Conservation (phyloP, 192 early-diverging fungal species). For the Spinellus fusiger region DNA sequence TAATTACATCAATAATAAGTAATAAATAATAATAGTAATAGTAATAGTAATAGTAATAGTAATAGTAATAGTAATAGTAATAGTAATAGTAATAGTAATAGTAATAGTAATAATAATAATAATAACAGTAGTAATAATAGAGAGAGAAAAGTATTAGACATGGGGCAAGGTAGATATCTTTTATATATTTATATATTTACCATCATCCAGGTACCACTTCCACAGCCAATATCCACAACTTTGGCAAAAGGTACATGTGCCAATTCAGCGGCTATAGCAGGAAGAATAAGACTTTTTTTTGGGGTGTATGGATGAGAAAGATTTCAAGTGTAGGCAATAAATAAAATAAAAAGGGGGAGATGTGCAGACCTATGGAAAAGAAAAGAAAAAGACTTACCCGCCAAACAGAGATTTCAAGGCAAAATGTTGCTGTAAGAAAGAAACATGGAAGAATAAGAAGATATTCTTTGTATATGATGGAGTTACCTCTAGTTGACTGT, state of each 20-base stretch:
- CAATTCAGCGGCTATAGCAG: background rate
- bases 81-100: too few relatives aligned
- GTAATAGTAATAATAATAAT: too few relatives aligned
- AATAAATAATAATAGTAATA: too few relatives aligned
- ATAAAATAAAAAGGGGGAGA: too few relatives aligned
- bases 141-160: background rate
- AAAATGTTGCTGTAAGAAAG: background rate
- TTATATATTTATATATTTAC: background rate
- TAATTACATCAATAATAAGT: too few relatives aligned
- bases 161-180: background rate
- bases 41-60: too few relatives aligned
- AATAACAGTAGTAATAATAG: background rate
- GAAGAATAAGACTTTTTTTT: background rate
- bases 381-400: background rate
- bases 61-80: too few relatives aligned
- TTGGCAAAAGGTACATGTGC: background rate
- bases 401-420: background rate
- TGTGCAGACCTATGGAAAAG: background rate
- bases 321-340: too few relatives aligned
- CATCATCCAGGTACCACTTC: constrained; percentile 9
- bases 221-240: background rate
- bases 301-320: too few relatives aligned
- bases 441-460: background rate
- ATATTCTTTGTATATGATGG: background rate
- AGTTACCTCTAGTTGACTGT: background rate